phyloP scores from a whole-genome alignment of 2,329 filamentous ascomycete species.

The Apiospora hydei region DNA sequence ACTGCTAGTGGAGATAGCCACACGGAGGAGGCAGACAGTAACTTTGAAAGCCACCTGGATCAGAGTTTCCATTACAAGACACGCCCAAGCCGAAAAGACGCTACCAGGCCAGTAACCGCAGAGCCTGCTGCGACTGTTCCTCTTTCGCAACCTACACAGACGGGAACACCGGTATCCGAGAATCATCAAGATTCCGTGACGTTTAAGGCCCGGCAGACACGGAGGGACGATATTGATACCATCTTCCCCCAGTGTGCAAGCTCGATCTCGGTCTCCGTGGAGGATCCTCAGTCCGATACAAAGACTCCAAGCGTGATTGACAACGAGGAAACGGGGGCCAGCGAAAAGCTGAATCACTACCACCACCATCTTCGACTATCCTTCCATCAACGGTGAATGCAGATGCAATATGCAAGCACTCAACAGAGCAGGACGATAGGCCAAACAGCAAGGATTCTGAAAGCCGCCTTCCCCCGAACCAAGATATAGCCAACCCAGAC shows the following conservation, averaged over 20 bases:
- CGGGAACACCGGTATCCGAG: conserved; percentile 29
- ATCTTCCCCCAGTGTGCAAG: neutral
- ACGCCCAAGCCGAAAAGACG: conserved; percentile 32
- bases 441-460: neutral
- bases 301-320: neutral
- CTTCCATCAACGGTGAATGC: neutral
- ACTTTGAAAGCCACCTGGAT: conserved; percentile 37
- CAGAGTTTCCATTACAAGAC: conserved; percentile 41
- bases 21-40: conserved; percentile 27
- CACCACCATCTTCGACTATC: neutral
- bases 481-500: neutral
- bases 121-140: conserved; percentile 13
- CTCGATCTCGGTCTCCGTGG: neutral
- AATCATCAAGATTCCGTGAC: conserved; percentile 24
- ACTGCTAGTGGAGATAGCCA: neutral
- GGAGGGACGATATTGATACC: neutral
- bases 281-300: neutral
- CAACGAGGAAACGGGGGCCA: neutral
- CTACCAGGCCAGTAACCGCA: conserved; percentile 9
- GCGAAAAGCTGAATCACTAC: neutral
- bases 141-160: conserved; percentile 28
- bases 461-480: neutral
- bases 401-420: neutral
- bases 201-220: conserved; percentile 1
- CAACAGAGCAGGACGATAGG: neutral